Evolutionary conservation across 331 rosid genomes (phyloP).

Genomic region (Quercus lobata): DNA sequence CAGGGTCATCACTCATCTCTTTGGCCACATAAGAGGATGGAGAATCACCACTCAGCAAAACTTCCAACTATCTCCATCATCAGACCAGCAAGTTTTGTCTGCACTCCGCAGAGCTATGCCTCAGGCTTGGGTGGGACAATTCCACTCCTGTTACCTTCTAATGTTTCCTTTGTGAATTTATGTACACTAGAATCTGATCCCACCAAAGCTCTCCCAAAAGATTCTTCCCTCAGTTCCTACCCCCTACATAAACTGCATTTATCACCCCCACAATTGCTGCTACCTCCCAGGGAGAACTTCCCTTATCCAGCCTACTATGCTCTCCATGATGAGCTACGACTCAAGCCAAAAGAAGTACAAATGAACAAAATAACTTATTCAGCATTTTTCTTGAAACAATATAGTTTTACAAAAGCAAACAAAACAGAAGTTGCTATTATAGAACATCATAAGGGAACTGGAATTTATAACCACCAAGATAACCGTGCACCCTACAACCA

Average conservation of each 20-base stretch:
- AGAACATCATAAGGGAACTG: background rate
- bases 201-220: background rate
- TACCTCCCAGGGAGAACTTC: conserved; percentile 24
- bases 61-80: conserved; percentile 15
- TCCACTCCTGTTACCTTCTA: conserved; percentile 25
- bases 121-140: background rate
- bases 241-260: conserved; percentile 17
- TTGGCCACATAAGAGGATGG: conserved; percentile 11
- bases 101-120: background rate
- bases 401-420: conserved; percentile 11
- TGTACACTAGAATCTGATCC: conserved; percentile 23
- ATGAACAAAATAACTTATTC: background rate
- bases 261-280: background rate
- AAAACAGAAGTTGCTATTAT: background rate
- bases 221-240: conserved; percentile 18
- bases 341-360: conserved; percentile 14
- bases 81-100: background rate
- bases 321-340: conserved; percentile 33
- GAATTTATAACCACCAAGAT: background rate
- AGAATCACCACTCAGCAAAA: background rate
- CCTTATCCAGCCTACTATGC: conserved; percentile 12
- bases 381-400: conserved; percentile 2
- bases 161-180: conserved; percentile 19
- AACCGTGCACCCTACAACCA: background rate
- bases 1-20: conserved; percentile 24